Base-by-base conservation (phyloP, 345 rosid species). In the Camelina neglecta region DNA sequence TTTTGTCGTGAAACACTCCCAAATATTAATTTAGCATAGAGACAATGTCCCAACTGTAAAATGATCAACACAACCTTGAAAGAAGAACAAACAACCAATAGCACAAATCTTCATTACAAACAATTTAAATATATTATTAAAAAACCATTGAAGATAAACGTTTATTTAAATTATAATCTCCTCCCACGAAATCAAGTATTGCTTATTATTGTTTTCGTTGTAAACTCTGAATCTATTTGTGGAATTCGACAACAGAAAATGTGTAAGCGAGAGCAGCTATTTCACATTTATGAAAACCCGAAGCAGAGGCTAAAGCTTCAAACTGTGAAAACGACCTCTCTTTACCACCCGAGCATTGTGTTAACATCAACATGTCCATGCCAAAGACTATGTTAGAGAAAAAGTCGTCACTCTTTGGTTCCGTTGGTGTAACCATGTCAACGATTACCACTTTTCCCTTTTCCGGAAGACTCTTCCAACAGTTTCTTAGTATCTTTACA, bases 341-440 rank as follows among this genome's bases (percentile, higher is more conserved):
- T n/a, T 45, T 15, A 45, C 50, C 50, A 15, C 50, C 50, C 3
- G 18, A 15, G 1, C 18, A 2, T 8, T 45, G 44, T 8, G 48
- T 18, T 36, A 67, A n/a, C 72, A 67, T 39, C 49, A 41, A 12
- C 72, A 72, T 62, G 55, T 72, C 76, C 62, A 41, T 61, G 16
- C 61, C 33, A 15, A 38, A 51, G 47, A 41, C 61, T 24, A 50
- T 4, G 54, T 38, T 24, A 2, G 69, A 72, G 53, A 50, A 39
- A 9, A 62, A 41, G n/a, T 72, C 60, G 0, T 9, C 62, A 7
- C 8, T 41, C 60, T 62, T 50, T 24, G 69, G 53, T 36, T 61
- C 42, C 7, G 9, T 5, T 26, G 69, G 76, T 38, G 53, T 29
- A 62, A 72, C 44, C 4, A 41, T 39, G 13, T 72, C 69, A 11